These are phyloP conservation scores for Apiotrichum laibachii DNA, from an alignment of 1,284 basidiomycete species.

Conservation along the genomic window DNA sequence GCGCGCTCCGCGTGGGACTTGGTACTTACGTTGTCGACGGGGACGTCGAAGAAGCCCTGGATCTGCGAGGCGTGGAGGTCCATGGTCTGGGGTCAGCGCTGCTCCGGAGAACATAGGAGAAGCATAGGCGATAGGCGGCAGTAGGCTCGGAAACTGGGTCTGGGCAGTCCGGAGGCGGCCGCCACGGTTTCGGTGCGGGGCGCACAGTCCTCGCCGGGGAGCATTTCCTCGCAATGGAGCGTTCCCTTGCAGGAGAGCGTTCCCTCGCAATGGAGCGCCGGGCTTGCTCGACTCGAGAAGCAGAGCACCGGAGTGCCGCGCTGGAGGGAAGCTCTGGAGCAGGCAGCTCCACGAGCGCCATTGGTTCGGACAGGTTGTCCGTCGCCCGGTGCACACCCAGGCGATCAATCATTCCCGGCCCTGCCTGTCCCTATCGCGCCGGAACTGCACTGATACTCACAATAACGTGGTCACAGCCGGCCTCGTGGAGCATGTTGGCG, in stretches of 20 bases:
- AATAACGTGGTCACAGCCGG: slow-evolving; percentile 97
- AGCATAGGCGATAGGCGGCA: neutral
- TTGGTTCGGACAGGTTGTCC: too few relatives aligned
- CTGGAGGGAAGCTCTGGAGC: too few relatives aligned
- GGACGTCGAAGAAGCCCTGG: slow-evolving; percentile 99
- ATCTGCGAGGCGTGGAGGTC: slow-evolving; percentile 97
- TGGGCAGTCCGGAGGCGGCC: neutral
- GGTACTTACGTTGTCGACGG: slow-evolving; percentile 92
- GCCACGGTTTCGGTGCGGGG: neutral
- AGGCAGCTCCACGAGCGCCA: too few relatives aligned
- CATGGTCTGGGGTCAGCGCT: slow-evolving; percentile 67
- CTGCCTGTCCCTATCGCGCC: too few relatives aligned
- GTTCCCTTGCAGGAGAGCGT: too few relatives aligned
- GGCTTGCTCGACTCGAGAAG: neutral
- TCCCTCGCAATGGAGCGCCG: neutral
- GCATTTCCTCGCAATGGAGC: neutral
- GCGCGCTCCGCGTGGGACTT: neutral
- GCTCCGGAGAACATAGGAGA: neutral
- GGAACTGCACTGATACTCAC: slow-evolving; percentile 58
- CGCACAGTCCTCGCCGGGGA: neutral
- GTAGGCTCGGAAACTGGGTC: neutral
- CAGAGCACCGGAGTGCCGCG: too few relatives aligned
- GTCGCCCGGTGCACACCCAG: too few relatives aligned
- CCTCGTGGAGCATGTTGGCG: slow-evolving; percentile 97
- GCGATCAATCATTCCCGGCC: too few relatives aligned